phyloP scores from a whole-genome alignment of 306 rosid genomes.

The Prinsepia uniflora region DNA sequence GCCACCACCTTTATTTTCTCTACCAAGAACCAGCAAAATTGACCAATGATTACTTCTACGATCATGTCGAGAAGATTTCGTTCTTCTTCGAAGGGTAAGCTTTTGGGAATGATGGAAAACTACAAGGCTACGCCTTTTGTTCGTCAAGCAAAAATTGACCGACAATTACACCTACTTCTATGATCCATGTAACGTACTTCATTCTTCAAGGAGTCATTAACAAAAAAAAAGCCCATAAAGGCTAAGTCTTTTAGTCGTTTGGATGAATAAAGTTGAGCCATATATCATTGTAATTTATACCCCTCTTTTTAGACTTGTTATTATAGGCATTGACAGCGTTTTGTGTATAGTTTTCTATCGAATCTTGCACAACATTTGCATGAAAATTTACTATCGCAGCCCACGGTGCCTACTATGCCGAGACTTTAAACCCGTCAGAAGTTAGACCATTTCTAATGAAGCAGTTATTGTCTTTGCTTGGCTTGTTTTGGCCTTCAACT shows the following conservation, averaged over 20 bases:
- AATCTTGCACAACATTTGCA: no score
- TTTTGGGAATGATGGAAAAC: constrained; percentile 72
- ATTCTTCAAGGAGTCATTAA: not conserved
- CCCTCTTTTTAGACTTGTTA: not conserved
- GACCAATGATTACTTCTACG: constrained; percentile 69
- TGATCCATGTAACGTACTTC: not conserved
- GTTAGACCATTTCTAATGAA: no score
- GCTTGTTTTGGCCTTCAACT: no score
- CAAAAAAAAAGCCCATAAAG: not conserved
- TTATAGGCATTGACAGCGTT: not conserved
- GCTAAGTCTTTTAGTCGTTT: not conserved
- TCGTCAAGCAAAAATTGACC: no score
- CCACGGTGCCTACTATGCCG: no score
- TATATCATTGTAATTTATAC: not conserved
- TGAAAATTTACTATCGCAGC: no score
- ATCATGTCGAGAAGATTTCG: constrained; percentile 70
- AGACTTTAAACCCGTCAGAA: no score
- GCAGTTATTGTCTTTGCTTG: no score
- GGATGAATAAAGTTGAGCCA: not conserved
- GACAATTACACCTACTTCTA: constrained; percentile 35
- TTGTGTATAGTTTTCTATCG: no score
- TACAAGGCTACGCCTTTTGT: constrained; percentile 16
- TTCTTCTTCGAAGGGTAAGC: constrained; percentile 97
- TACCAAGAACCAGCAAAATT: constrained; percentile 66
- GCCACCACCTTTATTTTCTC: constrained; percentile 83